These are phyloP conservation scores for Martiniozyma abietophila DNA, from an alignment of 805 yeast species.

Conservation along the genomic window DNA sequence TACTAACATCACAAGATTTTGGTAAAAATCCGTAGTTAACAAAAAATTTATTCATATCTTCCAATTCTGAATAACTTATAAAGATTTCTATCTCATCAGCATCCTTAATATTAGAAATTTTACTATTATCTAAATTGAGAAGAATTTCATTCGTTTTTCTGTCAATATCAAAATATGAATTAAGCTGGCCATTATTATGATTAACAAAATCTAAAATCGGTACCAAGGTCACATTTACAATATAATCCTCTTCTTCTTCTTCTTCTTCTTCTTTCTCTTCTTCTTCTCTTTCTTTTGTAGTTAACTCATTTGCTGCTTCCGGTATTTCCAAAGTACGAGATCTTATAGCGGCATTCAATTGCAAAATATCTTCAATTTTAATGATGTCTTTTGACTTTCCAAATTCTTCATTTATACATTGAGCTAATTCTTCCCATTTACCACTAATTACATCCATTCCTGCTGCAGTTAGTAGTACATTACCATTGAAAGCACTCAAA, in stretches of 20 bases:
- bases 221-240: slow-evolving; percentile 46
- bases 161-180: slow-evolving; percentile 57
- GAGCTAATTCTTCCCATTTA: slow-evolving; percentile 13
- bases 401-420: slow-evolving; percentile 13
- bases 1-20: slow-evolving; percentile 11
- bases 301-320: slow-evolving; percentile 15
- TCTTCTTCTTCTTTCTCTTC: slow-evolving; percentile 10
- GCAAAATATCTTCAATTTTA: slow-evolving; percentile 13
- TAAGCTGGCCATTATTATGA: slow-evolving; percentile 37
- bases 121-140: slow-evolving; percentile 24
- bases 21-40: slow-evolving; percentile 42
- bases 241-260: slow-evolving; percentile 31
- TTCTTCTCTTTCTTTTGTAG: no score
- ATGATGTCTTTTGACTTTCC: slow-evolving; percentile 5
- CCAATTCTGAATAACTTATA: slow-evolving; percentile 36
- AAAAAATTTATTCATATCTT: slow-evolving; percentile 32
- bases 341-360: slow-evolving; percentile 34
- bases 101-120: neutral
- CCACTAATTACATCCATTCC: slow-evolving; percentile 9
- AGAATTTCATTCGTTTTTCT: slow-evolving; percentile 33
- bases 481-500: slow-evolving; percentile 12
- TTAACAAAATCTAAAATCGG: slow-evolving; percentile 64
- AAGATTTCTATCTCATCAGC: slow-evolving; percentile 27
- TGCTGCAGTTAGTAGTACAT: slow-evolving; percentile 11
- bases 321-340: slow-evolving; percentile 65